Evolutionary conservation across 2,329 filamentous ascomycete species (phyloP).

Genomic region (Pyricularia sp.): DNA sequence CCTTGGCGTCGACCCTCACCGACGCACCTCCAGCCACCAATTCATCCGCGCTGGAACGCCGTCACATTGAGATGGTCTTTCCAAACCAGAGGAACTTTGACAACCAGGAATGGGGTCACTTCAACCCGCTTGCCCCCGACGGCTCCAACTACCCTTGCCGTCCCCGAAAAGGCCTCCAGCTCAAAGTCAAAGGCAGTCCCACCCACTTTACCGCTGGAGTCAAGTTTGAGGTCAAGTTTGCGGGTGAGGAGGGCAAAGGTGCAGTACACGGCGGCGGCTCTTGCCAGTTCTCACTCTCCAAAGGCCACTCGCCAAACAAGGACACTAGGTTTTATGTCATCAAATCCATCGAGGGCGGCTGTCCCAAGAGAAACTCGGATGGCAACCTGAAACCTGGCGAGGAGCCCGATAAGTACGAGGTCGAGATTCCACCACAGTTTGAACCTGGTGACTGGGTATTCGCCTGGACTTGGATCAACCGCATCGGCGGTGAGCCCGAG

Average conservation of each 20-base stretch:
- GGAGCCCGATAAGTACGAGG: slow-evolving; percentile 12
- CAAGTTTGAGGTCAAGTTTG: slow-evolving; percentile 11
- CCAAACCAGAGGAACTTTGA: neutral
- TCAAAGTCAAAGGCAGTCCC: neutral
- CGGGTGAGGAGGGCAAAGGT: slow-evolving; percentile 6
- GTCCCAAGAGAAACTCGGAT: slow-evolving; percentile 13
- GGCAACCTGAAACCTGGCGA: slow-evolving; percentile 11
- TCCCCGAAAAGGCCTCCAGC: neutral
- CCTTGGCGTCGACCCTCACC: neutral
- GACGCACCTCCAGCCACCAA: neutral
- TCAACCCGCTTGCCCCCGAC: slow-evolving; percentile 3
- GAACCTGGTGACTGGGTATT: slow-evolving; percentile 35
- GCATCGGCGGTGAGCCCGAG: slow-evolving; percentile 47
- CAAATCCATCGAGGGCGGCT: slow-evolving; percentile 22
- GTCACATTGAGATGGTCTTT: slow-evolving; percentile 1
- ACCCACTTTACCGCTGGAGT: neutral
- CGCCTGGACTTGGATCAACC: slow-evolving; percentile 55
- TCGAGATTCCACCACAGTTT: slow-evolving; percentile 16
- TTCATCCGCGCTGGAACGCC: neutral
- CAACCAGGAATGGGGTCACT: neutral
- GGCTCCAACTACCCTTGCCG: slow-evolving; percentile 3
- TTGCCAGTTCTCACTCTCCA: slow-evolving; percentile 17
- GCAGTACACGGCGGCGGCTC: slow-evolving; percentile 15
- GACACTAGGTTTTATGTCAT: slow-evolving; percentile 18
- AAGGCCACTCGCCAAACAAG: slow-evolving; percentile 5